Evolutionary conservation across 495 filamentous ascomycete species (phyloP).

Genomic region (Aspergillus affinis): DNA sequence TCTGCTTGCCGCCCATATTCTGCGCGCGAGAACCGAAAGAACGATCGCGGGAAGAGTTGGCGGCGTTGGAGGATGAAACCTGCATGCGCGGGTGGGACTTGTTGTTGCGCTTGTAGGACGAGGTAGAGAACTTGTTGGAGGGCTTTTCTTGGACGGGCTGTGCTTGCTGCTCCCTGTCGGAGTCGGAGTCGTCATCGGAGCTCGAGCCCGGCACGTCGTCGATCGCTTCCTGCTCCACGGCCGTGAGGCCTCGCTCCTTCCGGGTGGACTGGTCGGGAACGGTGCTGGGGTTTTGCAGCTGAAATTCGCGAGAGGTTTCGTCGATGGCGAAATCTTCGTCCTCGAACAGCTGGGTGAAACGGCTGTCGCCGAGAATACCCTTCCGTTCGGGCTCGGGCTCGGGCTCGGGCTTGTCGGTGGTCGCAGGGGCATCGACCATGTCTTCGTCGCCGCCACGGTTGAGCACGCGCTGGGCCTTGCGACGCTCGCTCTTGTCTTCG

Average conservation of each 20-base stretch:
- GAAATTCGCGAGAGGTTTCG: constrained; percentile 84
- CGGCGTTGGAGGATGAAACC: constrained; percentile 52
- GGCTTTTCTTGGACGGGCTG: constrained; percentile 32
- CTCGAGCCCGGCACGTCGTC: constrained; percentile 48
- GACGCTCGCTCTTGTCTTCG: constrained; percentile 76
- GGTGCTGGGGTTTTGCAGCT: constrained; percentile 81
- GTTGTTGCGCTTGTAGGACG: constrained; percentile 43
- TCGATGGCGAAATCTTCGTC: constrained; percentile 92
- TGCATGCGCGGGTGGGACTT: constrained; percentile 59
- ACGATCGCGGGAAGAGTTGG: constrained; percentile 46
- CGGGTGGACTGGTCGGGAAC: constrained; percentile 28
- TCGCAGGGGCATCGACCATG: constrained; percentile 34
- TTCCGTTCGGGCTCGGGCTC: constrained; percentile 26
- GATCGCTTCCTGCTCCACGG: constrained; percentile 64
- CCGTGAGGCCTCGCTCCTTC: constrained; percentile 59
- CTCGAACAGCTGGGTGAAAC: constrained; percentile 87
- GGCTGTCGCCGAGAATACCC: constrained; percentile 72
- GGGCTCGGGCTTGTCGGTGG: constrained; percentile 19
- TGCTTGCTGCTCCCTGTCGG: constrained; percentile 36
- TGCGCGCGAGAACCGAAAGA: constrained; percentile 72
- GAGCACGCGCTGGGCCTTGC: constrained; percentile 58
- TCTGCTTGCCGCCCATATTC: constrained; percentile 47
- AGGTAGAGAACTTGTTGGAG: constrained; percentile 61
- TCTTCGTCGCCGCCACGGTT: constrained; percentile 56
- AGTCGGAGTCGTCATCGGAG: constrained; percentile 47